Base-by-base conservation (phyloP, 805 yeast genomes). In the Deakozyma indianensis region DNA sequence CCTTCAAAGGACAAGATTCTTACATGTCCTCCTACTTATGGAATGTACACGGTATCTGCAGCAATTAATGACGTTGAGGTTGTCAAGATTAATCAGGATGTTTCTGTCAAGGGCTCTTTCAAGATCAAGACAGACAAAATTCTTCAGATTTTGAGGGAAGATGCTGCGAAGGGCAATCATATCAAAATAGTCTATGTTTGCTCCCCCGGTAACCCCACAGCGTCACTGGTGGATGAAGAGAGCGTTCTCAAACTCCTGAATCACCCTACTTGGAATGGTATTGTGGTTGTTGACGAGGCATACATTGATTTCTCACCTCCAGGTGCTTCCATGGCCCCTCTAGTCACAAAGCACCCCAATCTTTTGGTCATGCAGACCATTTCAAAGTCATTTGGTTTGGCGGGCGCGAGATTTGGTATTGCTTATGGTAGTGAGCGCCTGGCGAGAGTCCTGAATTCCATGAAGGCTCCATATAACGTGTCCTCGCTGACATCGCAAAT, bases 131-230 rank as follows among this genome's bases (percentile, higher is more conserved):
- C 75, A 2, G 75, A 70, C 0, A 68, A 65, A 11, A 74, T 88
- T 41, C 54, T 73, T n/a, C 61, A 67, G 9, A 64, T 71, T 1
- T 63, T 90, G 21, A 50, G 59, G 4, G 56, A 58, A 0, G 96
- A 90, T 53, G 61, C 76, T 0, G 38, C 38, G 5, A 20, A 7
- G 4, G 11, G 5, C 11, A 32, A 32, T 20, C 44, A 62, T 2
- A 81, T 90, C 54, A 88, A 87, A 57, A 57, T 92, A 48, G 70
- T 83, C 1, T 90, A 85, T 59, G 65, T 90, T 50, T 90, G 97
- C 15, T 83, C 96, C 1, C 98, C 98, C 9, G 98, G 98, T 32
- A 92, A 92, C 61, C 98, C 98, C 29, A 90, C 98, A 0, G 96
- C 82, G 9, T 73, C 76, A 24, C 65, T 75, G 42, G 60, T 90